A percentile compares a stretch with the other conserved stretches of the same genome.
Conservation (phyloP, 345 rosid genomes). For the Brassica nigra region DNA sequence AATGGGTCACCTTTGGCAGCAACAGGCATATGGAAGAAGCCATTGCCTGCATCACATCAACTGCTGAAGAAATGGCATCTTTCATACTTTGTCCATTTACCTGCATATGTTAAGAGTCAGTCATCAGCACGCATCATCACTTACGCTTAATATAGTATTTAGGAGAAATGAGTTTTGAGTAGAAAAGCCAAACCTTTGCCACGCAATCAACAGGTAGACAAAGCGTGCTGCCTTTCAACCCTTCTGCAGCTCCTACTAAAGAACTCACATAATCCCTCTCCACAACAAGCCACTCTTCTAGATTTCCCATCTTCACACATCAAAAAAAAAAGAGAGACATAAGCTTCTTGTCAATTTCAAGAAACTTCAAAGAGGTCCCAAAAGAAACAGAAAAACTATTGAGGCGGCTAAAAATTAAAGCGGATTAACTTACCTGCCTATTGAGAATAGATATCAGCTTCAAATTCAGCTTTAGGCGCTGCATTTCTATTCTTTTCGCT, state of each 20-base stretch:
- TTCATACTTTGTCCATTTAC: slow-evolving; percentile 71
- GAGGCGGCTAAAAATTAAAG: not conserved
- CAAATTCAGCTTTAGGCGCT: slow-evolving; percentile 64
- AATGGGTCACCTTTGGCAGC: slow-evolving; percentile 58
- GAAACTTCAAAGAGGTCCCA: not conserved
- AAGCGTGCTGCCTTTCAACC: slow-evolving; percentile 79
- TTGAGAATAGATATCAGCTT: slow-evolving; percentile 63
- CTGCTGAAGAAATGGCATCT: slow-evolving; percentile 81
- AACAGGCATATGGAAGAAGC: slow-evolving; percentile 70
- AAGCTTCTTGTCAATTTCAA: not conserved
- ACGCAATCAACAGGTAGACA: slow-evolving; percentile 83
- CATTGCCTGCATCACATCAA: slow-evolving; percentile 91
- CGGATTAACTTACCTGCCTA: slow-evolving; percentile 59
- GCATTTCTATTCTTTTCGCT: slow-evolving; percentile 62
- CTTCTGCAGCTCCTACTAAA: slow-evolving; percentile 71
- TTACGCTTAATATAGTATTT: not conserved
- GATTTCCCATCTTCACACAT: slow-evolving; percentile 56
- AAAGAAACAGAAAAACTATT: slow-evolving; percentile 17
- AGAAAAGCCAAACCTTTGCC: slow-evolving; percentile 56
- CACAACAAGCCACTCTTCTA: slow-evolving; percentile 65
- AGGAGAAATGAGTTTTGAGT: not conserved
- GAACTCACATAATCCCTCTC: slow-evolving; percentile 68
- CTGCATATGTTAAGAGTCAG: slow-evolving; percentile 44
- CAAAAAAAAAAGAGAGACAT: not conserved
- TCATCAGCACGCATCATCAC: not conserved